Percentiles rank a stretch among this genome's conserved stretches.
phyloP scores from a whole-genome alignment of 306 rosid genomes.

The Ormosia semicastrata region DNA sequence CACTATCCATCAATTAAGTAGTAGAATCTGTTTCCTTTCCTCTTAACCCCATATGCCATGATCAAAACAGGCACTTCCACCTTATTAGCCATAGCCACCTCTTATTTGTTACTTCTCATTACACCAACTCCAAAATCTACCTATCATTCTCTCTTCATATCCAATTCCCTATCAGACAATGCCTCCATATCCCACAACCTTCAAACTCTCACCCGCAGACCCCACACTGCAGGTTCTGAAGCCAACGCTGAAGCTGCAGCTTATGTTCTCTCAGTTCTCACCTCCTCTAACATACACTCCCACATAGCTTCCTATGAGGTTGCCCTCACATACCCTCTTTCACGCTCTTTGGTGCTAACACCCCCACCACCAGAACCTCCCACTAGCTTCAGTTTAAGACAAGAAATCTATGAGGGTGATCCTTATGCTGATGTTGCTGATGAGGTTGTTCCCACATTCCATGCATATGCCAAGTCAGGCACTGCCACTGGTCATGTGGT shows the following conservation, averaged over 20 bases:
- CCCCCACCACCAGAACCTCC: slow-evolving; percentile 40
- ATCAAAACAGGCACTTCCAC: slow-evolving; percentile 29
- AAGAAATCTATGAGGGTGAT: slow-evolving; percentile 47
- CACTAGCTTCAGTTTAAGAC: slow-evolving; percentile 32
- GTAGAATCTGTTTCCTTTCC: not conserved
- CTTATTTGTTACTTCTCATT: slow-evolving; percentile 33
- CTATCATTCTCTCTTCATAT: slow-evolving; percentile 62
- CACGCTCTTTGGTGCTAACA: slow-evolving; percentile 43
- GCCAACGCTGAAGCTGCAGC: slow-evolving; percentile 69
- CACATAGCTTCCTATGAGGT: slow-evolving; percentile 54
- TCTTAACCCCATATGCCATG: not conserved
- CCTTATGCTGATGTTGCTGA: slow-evolving; percentile 57
- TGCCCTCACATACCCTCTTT: slow-evolving; percentile 49
- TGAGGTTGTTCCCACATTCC: slow-evolving; percentile 58
- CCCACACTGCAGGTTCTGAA: slow-evolving; percentile 59
- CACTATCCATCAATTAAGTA: not conserved
- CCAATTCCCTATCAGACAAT: slow-evolving; percentile 48
- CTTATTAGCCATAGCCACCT: slow-evolving; percentile 40
- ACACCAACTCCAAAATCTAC: slow-evolving; percentile 42
- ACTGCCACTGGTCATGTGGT: slow-evolving; percentile 44
- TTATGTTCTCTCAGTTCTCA: slow-evolving; percentile 46
- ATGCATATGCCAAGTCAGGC: slow-evolving; percentile 71
- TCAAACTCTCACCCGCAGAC: slow-evolving; percentile 52
- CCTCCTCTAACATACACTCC: slow-evolving; percentile 39
- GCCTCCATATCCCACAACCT: slow-evolving; percentile 55